Percentiles rank a stretch among this genome's conserved stretches.
phyloP scores from a whole-genome alignment of 768 basidiomycete species.

The Serendipita sp. region DNA sequence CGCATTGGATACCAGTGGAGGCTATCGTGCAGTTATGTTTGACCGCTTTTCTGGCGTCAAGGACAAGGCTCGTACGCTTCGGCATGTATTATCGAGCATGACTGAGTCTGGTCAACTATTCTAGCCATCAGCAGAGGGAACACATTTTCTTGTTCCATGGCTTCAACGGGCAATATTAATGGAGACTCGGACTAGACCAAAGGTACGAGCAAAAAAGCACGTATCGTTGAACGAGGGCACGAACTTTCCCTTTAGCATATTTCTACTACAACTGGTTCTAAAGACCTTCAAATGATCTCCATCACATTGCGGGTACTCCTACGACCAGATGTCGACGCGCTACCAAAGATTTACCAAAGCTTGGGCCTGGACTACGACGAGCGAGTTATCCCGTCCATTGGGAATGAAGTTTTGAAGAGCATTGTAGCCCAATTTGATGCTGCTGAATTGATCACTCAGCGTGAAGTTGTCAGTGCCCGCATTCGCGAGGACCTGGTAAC shows the following conservation, averaged over 20 bases:
- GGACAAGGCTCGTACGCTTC: constrained; percentile 38
- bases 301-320: constrained; percentile 93
- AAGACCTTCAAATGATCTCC: constrained; percentile 97
- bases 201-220: constrained; percentile 33
- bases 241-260: neutral
- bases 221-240: neutral
- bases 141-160: constrained; percentile 93
- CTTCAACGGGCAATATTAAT: constrained; percentile 91
- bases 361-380: constrained; percentile 96
- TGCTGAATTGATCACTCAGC: constrained; percentile 89
- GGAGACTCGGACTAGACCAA: constrained; percentile 93
- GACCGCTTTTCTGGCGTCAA: constrained; percentile 90
- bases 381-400: constrained; percentile 90
- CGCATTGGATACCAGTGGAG: constrained; percentile 27
- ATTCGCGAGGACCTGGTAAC: constrained; percentile 86
- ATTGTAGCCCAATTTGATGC: constrained; percentile 99
- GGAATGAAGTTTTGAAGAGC: constrained; percentile 93
- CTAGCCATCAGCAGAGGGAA: constrained; percentile 82
- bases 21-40: constrained; percentile 93
- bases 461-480: constrained; percentile 80
- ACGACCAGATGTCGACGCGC: constrained; percentile 73
- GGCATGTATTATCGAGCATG: neutral
- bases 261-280: constrained; percentile 91
- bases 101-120: constrained; percentile 7
- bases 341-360: constrained; percentile 87